phyloP scores from a whole-genome alignment of 2,329 filamentous ascomycete species.

The Beauveria brongniartii region DNA sequence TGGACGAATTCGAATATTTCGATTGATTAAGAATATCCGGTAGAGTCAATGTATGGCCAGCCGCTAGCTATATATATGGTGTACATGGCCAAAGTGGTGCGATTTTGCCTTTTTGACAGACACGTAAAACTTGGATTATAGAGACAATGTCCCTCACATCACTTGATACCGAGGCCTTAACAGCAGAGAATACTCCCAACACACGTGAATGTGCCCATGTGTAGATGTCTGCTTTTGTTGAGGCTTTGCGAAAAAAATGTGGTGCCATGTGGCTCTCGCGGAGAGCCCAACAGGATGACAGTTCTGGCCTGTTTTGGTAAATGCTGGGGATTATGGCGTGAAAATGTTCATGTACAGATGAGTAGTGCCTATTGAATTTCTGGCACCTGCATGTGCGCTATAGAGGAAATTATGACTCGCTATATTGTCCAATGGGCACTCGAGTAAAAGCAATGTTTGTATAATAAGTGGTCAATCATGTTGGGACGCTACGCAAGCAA shows the following conservation, averaged over 20 bases:
- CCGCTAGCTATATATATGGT: background rate
- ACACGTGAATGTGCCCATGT: background rate
- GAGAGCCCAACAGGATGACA: slow-evolving; percentile 61
- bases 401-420: background rate
- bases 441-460: background rate
- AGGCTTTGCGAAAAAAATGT: background rate
- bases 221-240: background rate
- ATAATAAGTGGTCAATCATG: background rate
- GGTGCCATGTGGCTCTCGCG: background rate
- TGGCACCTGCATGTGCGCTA: no score
- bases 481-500: background rate
- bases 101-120: background rate
- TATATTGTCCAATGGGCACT: background rate
- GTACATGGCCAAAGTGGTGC: background rate
- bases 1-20: background rate
- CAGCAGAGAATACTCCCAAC: background rate
- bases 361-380: background rate
- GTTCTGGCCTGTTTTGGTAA: slow-evolving; percentile 52
- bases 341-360: background rate
- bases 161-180: background rate
- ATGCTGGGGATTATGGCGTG: slow-evolving; percentile 36
- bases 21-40: background rate
- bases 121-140: background rate
- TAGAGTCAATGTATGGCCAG: background rate
- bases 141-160: background rate